Evolutionary conservation across 2,329 filamentous ascomycete genomes (phyloP).

Genomic region (Colletotrichum lindemuthianum): DNA sequence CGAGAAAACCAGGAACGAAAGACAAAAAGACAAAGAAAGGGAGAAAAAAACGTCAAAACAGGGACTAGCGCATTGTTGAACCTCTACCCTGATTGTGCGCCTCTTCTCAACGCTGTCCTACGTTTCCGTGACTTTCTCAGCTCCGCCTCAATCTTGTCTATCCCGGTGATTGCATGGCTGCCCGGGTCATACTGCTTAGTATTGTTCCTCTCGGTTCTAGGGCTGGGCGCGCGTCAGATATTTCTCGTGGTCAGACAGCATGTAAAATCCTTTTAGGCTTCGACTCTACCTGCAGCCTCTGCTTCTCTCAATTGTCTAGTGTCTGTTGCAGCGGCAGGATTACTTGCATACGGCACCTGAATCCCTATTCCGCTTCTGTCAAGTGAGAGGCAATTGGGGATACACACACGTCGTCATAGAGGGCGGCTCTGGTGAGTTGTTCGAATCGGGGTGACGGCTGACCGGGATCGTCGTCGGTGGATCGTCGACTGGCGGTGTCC

Average conservation of each 20-base stretch:
- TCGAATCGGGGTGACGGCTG: slow-evolving; percentile 19
- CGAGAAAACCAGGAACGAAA: too few species aligned
- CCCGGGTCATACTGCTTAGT: slow-evolving; percentile 1
- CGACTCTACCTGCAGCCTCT: not conserved
- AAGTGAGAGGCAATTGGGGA: not conserved
- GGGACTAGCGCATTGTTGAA: not conserved
- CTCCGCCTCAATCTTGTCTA: too few species aligned
- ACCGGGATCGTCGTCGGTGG: slow-evolving; percentile 7
- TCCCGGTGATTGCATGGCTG: not conserved
- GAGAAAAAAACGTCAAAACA: too few species aligned
- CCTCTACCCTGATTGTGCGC: not conserved
- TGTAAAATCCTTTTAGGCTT: slow-evolving; percentile 13
- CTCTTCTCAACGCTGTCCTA: not conserved
- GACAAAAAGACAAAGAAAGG: too few species aligned
- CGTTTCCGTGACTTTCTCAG: not conserved
- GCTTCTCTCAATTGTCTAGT: not conserved
- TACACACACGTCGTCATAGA: slow-evolving; percentile 9
- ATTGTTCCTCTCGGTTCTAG: slow-evolving; percentile 6
- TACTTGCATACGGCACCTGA: slow-evolving; percentile 13
- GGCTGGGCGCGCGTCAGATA: slow-evolving; percentile 31
- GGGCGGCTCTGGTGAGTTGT: slow-evolving; percentile 14
- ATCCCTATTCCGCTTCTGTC: not conserved
- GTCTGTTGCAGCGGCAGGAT: not conserved
- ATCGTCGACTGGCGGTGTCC: slow-evolving; percentile 23
- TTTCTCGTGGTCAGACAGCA: slow-evolving; percentile 20